Conservation (phyloP, 2,329 filamentous ascomycete genomes). For the Coleophoma crateriformis region DNA sequence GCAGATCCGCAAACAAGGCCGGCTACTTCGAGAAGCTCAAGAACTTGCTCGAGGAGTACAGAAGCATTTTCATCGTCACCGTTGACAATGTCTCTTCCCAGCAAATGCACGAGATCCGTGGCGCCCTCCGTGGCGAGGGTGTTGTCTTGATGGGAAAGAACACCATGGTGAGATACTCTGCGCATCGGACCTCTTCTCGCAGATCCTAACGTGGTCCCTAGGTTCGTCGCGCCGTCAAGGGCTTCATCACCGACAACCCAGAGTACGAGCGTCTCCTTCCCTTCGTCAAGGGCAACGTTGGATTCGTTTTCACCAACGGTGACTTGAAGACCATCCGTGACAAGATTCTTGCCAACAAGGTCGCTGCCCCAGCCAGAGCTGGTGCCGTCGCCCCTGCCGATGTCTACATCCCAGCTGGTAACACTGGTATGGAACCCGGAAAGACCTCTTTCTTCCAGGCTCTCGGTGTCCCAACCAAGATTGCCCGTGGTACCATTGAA, state of each 20-base stretch:
- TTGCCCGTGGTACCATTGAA: conserved; percentile 99
- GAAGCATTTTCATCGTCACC: conserved; percentile 93
- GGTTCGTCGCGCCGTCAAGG: conserved; percentile 96
- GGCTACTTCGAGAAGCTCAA: conserved; percentile 99
- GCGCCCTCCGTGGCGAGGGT: conserved; percentile 81
- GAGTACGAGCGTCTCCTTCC: conserved; percentile 98
- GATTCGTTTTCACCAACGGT: conserved; percentile 98
- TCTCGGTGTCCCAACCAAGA: conserved; percentile 99
- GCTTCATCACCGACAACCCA: conserved; percentile 82
- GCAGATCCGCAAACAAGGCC: conserved; percentile 90
- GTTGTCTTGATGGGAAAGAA: conserved; percentile 99
- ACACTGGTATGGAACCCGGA: conserved; percentile 99
- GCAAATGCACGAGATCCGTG: conserved; percentile 99
- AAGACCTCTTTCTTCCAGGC: conserved; percentile 99
- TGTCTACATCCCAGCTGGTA: conserved; percentile 93
- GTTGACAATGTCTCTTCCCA: conserved; percentile 99
- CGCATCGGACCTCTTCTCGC: background rate
- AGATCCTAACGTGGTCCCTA: conserved; percentile 27
- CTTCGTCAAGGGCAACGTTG: conserved; percentile 94
- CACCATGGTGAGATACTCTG: conserved; percentile 72
- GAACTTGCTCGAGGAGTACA: conserved; percentile 91
- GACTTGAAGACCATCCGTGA: conserved; percentile 91
- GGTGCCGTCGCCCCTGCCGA: conserved; percentile 92
- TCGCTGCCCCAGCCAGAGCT: conserved; percentile 94
- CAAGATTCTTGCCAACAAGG: conserved; percentile 94